Conservation (phyloP, 176 grass and related monocot genomes). For the Triticum timopheevii region DNA sequence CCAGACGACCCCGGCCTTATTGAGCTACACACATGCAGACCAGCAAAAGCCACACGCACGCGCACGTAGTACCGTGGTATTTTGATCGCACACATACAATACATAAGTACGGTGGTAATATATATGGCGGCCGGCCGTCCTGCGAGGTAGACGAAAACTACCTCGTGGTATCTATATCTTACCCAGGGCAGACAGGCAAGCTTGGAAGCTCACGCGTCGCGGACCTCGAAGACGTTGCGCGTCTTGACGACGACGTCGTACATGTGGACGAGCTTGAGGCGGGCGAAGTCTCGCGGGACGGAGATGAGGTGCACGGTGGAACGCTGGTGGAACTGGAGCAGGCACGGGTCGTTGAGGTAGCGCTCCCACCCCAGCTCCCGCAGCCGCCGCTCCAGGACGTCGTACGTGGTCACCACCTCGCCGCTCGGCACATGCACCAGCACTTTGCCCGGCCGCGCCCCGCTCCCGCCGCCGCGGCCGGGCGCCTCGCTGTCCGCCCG, state of each 20-base stretch:
- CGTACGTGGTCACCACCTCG: constrained; percentile 71
- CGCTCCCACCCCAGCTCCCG: constrained; percentile 67
- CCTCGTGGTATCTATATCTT: neutral
- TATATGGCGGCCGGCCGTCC: neutral
- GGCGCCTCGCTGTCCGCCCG: constrained; percentile 43
- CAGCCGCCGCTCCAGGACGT: constrained; percentile 59
- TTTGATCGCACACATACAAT: constrained; percentile 12
- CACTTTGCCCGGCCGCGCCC: constrained; percentile 38
- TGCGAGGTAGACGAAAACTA: neutral
- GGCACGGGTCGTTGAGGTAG: constrained; percentile 64
- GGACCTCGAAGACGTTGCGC: constrained; percentile 79
- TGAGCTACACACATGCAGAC: constrained; percentile 14
- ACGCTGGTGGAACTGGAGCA: constrained; percentile 81
- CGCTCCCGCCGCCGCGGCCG: neutral
- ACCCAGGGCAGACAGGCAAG: neutral
- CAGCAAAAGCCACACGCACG: neutral
- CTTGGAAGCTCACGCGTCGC: constrained; percentile 40
- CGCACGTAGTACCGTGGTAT: neutral
- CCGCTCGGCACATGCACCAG: constrained; percentile 70
- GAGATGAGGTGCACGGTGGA: constrained; percentile 81
- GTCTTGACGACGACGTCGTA: constrained; percentile 91
- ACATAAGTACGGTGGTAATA: neutral
- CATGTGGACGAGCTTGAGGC: constrained; percentile 77
- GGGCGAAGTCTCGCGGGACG: constrained; percentile 65
- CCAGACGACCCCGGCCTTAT: neutral